phyloP scores from a whole-genome alignment of 169 alveolate species.

The Eimeria praecox region DNA sequence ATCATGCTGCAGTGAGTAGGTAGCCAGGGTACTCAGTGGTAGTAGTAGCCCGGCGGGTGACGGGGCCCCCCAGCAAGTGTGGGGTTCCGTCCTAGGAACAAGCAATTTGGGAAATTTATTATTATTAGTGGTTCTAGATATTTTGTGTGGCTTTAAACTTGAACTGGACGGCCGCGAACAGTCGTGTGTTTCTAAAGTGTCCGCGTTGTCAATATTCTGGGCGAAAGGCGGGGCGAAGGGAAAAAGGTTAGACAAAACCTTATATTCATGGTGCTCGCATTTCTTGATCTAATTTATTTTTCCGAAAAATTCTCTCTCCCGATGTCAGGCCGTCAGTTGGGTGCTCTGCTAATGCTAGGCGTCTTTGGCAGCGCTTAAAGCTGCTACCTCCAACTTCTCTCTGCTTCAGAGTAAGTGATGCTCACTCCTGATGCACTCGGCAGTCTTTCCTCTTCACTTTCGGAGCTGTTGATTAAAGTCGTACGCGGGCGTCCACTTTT shows the following conservation, averaged over 20 bases:
- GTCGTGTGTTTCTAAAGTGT: not conserved
- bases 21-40: not conserved
- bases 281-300: not conserved
- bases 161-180: not conserved
- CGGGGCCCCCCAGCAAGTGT: not conserved
- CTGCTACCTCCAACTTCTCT: not conserved
- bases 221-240: not conserved
- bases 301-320: not conserved
- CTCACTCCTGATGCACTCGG: not conserved
- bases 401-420: not conserved
- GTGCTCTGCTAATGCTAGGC: not conserved
- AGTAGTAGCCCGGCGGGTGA: not conserved
- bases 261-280: not conserved
- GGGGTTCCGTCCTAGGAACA: slow-evolving; percentile 13
- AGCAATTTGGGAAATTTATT: too few relatives aligned
- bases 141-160: not conserved
- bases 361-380: slow-evolving; percentile 13
- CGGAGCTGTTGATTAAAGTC: not conserved
- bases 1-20: too few relatives aligned
- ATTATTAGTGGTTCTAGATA: not conserved
- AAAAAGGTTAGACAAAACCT: not conserved
- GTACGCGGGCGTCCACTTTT: not conserved
- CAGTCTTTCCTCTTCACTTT: not conserved
- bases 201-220: not conserved
- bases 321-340: not conserved